Evolutionary conservation across 2,329 filamentous ascomycete species (phyloP).

Genomic region (Ophiostoma piceae): DNA sequence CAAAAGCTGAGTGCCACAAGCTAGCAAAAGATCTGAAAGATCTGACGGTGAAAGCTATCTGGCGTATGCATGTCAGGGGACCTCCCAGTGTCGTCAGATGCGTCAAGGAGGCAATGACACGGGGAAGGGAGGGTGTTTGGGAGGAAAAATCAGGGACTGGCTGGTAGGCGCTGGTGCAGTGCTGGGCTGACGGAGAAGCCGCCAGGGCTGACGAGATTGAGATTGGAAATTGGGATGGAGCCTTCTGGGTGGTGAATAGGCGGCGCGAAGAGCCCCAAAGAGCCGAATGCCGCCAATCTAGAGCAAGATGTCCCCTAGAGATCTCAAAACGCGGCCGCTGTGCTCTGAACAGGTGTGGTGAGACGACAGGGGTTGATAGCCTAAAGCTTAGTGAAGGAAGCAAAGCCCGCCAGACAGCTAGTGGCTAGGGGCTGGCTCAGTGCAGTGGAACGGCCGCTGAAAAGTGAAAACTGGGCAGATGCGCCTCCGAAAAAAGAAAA

Average conservation of each 20-base stretch:
- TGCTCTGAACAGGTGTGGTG: neutral
- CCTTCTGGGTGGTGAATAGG: neutral
- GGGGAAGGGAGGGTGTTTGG: slow-evolving; percentile 11
- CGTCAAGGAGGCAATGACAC: slow-evolving; percentile 9
- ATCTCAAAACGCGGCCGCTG: neutral
- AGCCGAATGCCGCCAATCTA: neutral
- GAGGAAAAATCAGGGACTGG: neutral
- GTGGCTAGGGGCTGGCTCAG: neutral
- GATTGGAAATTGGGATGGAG: neutral
- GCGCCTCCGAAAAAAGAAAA: neutral
- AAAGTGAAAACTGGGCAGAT: neutral
- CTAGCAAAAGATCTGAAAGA: neutral
- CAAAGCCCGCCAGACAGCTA: neutral
- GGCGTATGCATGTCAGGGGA: neutral
- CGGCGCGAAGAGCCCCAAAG: neutral
- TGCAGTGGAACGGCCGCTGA: slow-evolving; percentile 5
- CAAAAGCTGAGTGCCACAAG: neutral
- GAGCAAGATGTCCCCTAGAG: too few species aligned
- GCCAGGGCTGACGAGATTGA: neutral
- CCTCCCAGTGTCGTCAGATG: slow-evolving; percentile 9
- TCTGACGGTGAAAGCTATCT: neutral
- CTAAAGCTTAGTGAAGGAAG: neutral
- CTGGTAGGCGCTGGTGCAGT: neutral
- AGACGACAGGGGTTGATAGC: slow-evolving; percentile 3
- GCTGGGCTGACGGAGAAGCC: neutral